These are phyloP conservation scores for Linnemannia hyalina DNA, from an alignment of 192 early-diverging fungal species.

Conservation along the genomic window DNA sequence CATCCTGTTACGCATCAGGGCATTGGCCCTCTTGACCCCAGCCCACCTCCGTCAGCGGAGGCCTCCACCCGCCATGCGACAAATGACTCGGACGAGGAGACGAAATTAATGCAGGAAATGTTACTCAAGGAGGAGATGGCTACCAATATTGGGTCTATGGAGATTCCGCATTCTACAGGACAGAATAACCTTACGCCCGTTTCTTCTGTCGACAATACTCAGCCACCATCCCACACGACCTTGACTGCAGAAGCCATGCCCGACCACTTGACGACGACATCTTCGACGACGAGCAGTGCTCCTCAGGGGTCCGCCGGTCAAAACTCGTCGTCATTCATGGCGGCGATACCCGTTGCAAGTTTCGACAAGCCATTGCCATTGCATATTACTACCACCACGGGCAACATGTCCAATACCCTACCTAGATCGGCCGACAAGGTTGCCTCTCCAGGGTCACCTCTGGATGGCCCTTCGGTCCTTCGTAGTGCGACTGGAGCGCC, in stretches of 20 bases:
- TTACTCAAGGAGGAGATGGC: constrained; percentile 31
- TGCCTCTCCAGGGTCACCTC: not conserved
- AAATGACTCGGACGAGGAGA: constrained; percentile 18
- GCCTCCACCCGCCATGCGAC: not conserved
- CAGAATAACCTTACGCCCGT: not conserved
- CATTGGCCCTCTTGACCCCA: constrained; percentile 6
- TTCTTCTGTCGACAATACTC: not conserved
- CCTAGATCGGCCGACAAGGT: not conserved
- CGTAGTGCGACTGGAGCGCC: constrained; percentile 15
- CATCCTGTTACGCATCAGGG: not conserved
- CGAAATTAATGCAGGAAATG: constrained; percentile 34
- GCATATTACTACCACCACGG: not conserved
- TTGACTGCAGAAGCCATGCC: constrained; percentile 14
- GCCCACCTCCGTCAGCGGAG: not conserved
- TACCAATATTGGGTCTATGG: not conserved
- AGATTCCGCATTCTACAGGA: not conserved
- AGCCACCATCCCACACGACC: constrained; percentile 14
- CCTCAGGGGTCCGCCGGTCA: not conserved
- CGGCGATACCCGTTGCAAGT: not conserved
- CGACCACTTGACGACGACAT: not conserved
- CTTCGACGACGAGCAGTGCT: not conserved
- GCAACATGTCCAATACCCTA: not conserved
- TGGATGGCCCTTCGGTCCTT: not conserved
- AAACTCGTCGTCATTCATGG: not conserved
- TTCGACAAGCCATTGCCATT: not conserved